Base-by-base conservation (phyloP, 2,329 filamentous ascomycete species). In the Rhynchosporium secalis region DNA sequence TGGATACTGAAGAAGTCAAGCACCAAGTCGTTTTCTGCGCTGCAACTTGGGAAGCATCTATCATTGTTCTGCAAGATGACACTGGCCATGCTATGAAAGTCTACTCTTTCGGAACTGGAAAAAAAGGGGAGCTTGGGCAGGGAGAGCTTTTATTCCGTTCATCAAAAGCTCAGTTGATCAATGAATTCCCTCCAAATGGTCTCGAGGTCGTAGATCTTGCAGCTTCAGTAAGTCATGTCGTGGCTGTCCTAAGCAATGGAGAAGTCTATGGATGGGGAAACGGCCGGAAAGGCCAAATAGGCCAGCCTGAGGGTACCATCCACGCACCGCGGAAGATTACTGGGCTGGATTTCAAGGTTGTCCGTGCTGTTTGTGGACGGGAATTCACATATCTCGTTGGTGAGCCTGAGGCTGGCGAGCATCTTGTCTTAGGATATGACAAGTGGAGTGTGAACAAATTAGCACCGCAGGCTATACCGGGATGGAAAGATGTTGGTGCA, bases 231-330 rank as follows among this genome's bases (percentile, higher is more conserved):
- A 86, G 86, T 28, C 95, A 99, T 72, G 86, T 86, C 0, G 83
- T 96, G 15, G 85, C 79, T 1, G 83, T 97, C 0, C 76, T 96
- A 3, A 83, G 83, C 48, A 88, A 89, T 72, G 94, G 93, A 0
- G 82, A 89, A 15, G 87, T 88, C 1, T 96, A 90, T 73, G 93
- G 92, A 2, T 98, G 94, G 94, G 95, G 95, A 0, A 91, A 86
- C 70, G 88, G 90, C 13, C 84, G 92, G 29, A 95, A 96, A 72
- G 91, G 91, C 0, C 94, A 99, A 74, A 77, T 96, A 0, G 93
- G 92, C 0, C 75, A 78, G 47, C 81, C 82, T 0, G 76, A 77
- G 33, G 78, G 77, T 5, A 73, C 86, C 33, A 73, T 88, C 2
- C 81, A 83, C 76, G 72, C 71, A 15, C 92, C 92, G 4, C 78